Evolutionary conservation across 2,329 filamentous ascomycete species (phyloP).

Genomic region (Coniochaeta pulveracea): DNA sequence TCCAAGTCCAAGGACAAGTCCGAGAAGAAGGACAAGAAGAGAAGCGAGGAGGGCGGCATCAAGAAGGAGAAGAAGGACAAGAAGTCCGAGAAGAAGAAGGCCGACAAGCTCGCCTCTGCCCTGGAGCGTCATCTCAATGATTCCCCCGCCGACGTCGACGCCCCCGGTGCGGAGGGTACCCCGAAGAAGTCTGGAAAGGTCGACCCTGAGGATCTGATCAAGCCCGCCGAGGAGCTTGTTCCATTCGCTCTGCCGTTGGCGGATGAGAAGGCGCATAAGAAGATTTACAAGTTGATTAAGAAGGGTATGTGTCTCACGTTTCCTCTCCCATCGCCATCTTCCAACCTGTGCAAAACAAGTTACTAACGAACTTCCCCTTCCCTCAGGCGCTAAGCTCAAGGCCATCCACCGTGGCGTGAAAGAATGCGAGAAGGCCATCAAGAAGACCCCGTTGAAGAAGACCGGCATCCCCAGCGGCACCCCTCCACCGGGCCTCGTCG

Average conservation of each 20-base stretch:
- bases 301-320: slow-evolving; percentile 33
- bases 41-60: slow-evolving; percentile 41
- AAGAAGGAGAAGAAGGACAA: slow-evolving; percentile 47
- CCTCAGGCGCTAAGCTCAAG: slow-evolving; percentile 81
- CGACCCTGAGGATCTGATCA: slow-evolving; percentile 31
- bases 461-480: slow-evolving; percentile 45
- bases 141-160: slow-evolving; percentile 42
- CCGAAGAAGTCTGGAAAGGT: slow-evolving; percentile 26
- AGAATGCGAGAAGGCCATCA: slow-evolving; percentile 95
- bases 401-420: slow-evolving; percentile 96
- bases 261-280: slow-evolving; percentile 64
- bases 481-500: slow-evolving; percentile 59
- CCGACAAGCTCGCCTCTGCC: slow-evolving; percentile 56
- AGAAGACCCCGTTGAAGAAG: slow-evolving; percentile 67
- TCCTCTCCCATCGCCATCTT: slow-evolving; percentile 9
- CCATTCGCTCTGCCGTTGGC: slow-evolving; percentile 76
- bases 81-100: slow-evolving; percentile 60
- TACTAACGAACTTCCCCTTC: slow-evolving; percentile 9
- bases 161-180: slow-evolving; percentile 25
- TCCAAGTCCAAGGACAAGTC: slow-evolving; percentile 26
- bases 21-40: slow-evolving; percentile 44
- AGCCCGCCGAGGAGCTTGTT: slow-evolving; percentile 49
- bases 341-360: neutral
- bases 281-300: slow-evolving; percentile 54
- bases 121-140: slow-evolving; percentile 53